Evolutionary conservation across 352 stramenopile species (phyloP), one percentile per base, ranked within the genome.

Genomic region (Phytophthora tentaculata): DNA sequence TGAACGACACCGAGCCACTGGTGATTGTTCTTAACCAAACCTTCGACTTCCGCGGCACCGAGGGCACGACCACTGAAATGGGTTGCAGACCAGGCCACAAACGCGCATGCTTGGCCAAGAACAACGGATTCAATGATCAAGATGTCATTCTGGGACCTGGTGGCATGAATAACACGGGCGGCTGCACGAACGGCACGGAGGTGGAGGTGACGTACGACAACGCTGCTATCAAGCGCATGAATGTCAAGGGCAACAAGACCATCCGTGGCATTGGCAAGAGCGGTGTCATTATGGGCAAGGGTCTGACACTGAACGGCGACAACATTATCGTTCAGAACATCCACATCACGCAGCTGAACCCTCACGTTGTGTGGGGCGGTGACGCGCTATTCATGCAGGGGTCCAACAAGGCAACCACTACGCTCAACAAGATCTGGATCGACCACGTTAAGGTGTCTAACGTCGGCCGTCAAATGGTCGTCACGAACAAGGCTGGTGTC

Each of bases 241-340:
- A 51, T 23, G 78, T 76, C 48, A 80, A 63, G 24, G 68, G 73
- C 47, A 71, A 78, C 76, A 83, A 83, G 57, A 80, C 76, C 1
- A 48, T 83, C 1, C 69, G 72, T 26, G 76, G 75, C 4, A 68
- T 78, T 39, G 75, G 72, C 44, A 69, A n/a, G 12, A 77, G 50
- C 37, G 72, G 72, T 20, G 64, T 76, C 37, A 75, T 83, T 45
- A 68, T 77, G 60, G 72, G 71, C 57, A 83, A 83, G 43, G 75
- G 75, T 0, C 17, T 79, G 9, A 73, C 50, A 56, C 60, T 81
- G 19, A 62, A 59, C 22, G 73, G 74, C 6, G 60, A 77, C 56
- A 84, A 81, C 67, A 73, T 84, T 35, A 84, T 84, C 37, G 19
- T 84, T 35, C 74, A 84, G 62, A 81, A 84, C 50, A 64, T 70